Conservation (phyloP, 345 rosid genomes). For the Citrus glauca region DNA sequence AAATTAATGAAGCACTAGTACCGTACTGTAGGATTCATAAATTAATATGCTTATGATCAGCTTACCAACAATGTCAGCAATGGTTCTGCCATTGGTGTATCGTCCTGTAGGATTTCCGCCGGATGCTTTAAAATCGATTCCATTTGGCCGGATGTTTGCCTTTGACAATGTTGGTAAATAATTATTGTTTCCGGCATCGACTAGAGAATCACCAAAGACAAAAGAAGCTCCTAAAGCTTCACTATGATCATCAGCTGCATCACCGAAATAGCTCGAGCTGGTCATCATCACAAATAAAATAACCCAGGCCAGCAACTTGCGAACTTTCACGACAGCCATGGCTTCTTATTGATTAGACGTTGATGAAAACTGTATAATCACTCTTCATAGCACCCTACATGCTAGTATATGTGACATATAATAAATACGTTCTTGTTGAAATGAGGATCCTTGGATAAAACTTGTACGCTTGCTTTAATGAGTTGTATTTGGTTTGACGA, state of each 20-base stretch:
- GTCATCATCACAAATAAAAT: slow-evolving; percentile 6
- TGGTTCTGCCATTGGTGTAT: slow-evolving; percentile 86
- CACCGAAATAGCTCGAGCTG: background rate
- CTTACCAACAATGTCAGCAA: slow-evolving; percentile 75
- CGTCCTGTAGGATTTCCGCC: slow-evolving; percentile 90
- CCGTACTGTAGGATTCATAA: background rate
- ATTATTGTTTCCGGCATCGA: slow-evolving; percentile 89
- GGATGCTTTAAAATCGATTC: slow-evolving; percentile 70
- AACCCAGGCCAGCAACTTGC: slow-evolving; percentile 9
- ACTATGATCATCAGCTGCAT: slow-evolving; percentile 17
- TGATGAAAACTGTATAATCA: background rate
- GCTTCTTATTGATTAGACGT: background rate
- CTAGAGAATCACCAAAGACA: slow-evolving; percentile 82
- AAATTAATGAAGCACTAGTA: too few relatives aligned
- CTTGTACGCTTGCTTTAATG: slow-evolving; percentile 29
- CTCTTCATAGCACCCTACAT: too few relatives aligned
- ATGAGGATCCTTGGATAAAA: slow-evolving; percentile 14
- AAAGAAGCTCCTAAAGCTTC: slow-evolving; percentile 52
- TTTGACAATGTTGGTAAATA: slow-evolving; percentile 70
- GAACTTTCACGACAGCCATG: slow-evolving; percentile 11
- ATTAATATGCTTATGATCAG: background rate
- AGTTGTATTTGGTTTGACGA: slow-evolving; percentile 48
- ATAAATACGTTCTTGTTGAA: background rate
- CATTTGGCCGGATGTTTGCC: slow-evolving; percentile 82
- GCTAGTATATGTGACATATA: background rate